Conservation (phyloP, 345 rosid species). For the Ceriops decandra region DNA sequence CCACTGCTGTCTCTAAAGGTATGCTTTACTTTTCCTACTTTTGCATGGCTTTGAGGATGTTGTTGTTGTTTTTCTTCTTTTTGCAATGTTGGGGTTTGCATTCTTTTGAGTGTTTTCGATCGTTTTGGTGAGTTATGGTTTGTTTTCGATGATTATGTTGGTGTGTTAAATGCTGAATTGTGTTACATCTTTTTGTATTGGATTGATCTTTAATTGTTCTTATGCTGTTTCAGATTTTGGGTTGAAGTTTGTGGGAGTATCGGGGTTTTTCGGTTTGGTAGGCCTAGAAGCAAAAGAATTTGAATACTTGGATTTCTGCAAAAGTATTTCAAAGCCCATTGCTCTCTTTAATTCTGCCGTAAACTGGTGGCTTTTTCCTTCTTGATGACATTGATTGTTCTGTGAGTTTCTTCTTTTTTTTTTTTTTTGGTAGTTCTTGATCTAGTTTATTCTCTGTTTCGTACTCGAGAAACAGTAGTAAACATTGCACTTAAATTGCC, state of each 20-base stretch:
- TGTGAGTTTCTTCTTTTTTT: slow-evolving; percentile 3
- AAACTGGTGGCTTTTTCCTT: background rate
- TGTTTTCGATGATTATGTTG: slow-evolving; percentile 3
- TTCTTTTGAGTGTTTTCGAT: background rate
- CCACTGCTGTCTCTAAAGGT: slow-evolving; percentile 19
- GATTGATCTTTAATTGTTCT: slow-evolving; percentile 7
- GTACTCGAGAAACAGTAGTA: background rate
- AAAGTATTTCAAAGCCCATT: background rate
- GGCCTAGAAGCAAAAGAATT: background rate
- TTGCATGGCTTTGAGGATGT: background rate
- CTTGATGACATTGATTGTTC: background rate
- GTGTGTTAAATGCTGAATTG: slow-evolving; percentile 15
- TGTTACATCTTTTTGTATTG: slow-evolving; percentile 22
- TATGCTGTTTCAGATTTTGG: background rate
- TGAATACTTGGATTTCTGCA: background rate
- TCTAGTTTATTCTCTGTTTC: slow-evolving; percentile 3
- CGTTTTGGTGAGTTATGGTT: background rate
- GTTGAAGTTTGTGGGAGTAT: background rate
- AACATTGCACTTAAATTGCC: background rate
- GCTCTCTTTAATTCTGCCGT: background rate
- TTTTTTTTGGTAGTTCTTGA: slow-evolving; percentile 3
- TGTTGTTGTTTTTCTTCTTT: background rate
- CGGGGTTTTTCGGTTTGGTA: background rate
- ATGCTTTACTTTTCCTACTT: slow-evolving; percentile 7
- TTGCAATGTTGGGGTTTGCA: slow-evolving; percentile 7